These are phyloP conservation scores for Eucalyptus camaldulensis DNA, from an alignment of 345 rosid genomes.

Conservation along the genomic window DNA sequence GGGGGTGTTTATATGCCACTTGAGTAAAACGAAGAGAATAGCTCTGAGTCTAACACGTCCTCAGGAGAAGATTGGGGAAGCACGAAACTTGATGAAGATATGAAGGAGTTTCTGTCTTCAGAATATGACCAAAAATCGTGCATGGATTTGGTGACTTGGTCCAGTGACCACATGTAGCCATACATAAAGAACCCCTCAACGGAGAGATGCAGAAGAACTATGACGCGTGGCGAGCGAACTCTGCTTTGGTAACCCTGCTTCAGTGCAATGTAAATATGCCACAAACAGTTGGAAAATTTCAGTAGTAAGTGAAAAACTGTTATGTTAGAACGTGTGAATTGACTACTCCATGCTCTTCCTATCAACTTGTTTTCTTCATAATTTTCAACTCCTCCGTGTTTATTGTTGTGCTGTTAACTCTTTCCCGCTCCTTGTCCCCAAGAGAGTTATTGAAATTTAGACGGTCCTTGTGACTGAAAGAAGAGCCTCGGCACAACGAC, in stretches of 20 bases:
- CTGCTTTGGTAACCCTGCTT: not conserved
- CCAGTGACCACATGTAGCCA: not conserved
- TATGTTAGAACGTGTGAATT: not conserved
- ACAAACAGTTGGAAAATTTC: not conserved
- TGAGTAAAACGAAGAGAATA: not conserved
- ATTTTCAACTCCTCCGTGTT: not conserved
- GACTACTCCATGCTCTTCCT: not conserved
- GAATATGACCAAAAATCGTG: not conserved
- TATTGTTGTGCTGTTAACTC: not conserved
- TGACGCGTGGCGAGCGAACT: not conserved
- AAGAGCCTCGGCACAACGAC: not conserved
- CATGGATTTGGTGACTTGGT: not conserved
- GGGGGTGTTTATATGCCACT: not conserved
- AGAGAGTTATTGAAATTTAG: not conserved
- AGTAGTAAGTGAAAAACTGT: not conserved
- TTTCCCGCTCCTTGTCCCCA: not conserved
- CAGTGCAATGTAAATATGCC: not conserved
- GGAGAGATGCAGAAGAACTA: not conserved
- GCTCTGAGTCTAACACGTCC: not conserved
- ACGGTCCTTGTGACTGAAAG: not conserved
- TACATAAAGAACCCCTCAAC: not conserved
- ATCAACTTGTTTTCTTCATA: not conserved
- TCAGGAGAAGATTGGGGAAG: not conserved
- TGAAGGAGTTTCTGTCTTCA: not conserved
- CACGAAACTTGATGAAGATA: not conserved